A percentile compares a stretch with the other conserved stretches of the same genome.
phyloP scores from a whole-genome alignment of 192 early-diverging fungal genomes.

The Thoreauomyces humboldtii region DNA sequence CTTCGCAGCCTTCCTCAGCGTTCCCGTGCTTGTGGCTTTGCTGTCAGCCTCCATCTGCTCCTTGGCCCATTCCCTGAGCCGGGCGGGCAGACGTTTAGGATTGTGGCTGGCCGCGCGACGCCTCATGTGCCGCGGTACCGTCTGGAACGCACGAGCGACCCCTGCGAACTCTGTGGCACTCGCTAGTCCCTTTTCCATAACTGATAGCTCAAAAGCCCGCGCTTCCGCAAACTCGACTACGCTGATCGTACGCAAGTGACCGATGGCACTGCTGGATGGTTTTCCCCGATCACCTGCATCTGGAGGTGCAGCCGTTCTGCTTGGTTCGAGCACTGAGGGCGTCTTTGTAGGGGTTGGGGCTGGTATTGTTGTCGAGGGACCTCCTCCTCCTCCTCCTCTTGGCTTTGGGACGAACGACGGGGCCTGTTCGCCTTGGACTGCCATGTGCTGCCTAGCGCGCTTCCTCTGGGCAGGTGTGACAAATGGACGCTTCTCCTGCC shows the following conservation, averaged over 20 bases:
- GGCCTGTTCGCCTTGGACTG: constrained; percentile 5
- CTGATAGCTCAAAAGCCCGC: constrained; percentile 80
- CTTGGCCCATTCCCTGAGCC: constrained; percentile 72
- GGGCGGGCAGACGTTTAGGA: constrained; percentile 83
- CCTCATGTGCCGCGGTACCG: constrained; percentile 83
- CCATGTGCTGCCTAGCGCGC: constrained; percentile 17
- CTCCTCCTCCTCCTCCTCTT: background rate
- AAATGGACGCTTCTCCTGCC: constrained; percentile 11
- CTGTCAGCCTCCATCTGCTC: constrained; percentile 59
- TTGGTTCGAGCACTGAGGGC: background rate
- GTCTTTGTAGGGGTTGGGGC: background rate
- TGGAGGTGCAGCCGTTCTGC: too few species aligned
- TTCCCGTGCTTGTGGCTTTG: constrained; percentile 40
- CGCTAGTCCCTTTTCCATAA: constrained; percentile 76
- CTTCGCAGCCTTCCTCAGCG: constrained; percentile 39
- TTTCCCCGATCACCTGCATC: too few species aligned
- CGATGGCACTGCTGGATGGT: background rate
- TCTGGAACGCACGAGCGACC: constrained; percentile 80
- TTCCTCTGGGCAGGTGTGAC: constrained; percentile 12
- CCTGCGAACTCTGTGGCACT: constrained; percentile 47
- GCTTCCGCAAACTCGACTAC: constrained; percentile 66
- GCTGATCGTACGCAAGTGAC: constrained; percentile 36
- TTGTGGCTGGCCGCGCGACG: constrained; percentile 95
- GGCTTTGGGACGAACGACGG: background rate
- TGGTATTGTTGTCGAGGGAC: background rate